Evolutionary conservation across 371 early-diverging fungal genomes (phyloP), one percentile per base, ranked within the genome.

Genomic region (Rhizopus delemar): DNA sequence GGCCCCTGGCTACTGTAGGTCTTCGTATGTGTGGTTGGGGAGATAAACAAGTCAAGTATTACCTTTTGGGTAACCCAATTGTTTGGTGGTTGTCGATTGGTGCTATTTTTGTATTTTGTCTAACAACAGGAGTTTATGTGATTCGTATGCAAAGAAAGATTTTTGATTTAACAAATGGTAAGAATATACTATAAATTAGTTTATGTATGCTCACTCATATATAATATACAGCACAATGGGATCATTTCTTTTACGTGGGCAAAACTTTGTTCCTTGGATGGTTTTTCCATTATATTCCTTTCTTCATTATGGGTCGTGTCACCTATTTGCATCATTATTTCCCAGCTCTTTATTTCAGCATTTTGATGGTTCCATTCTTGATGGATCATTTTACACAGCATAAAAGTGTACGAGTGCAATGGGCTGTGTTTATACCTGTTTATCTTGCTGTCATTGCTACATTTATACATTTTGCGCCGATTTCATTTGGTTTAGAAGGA

Each of bases 251-350:
- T 13, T 88, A 84, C 60, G 87, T 80, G 22, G 84, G 83, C 36
- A 88, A 92, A 68, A 78, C 91, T 8, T 80, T 90, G 52, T 75
- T 81, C 71, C 73, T 89, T 16, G 99, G 99, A 12, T 99, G 98
- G 98, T 76, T 90, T 59, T 77, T 99, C 57, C 99, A 99, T 73
- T 99, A 96, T 77, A 53, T 95, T 28, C 99, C 99, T 12, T 99
- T 99, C 81, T 96, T 86, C 68, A 86, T 97, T 51, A 96, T 99
- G 94, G 97, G 95, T 11, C 91, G 99, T 52, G 99, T 99, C 43
- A 92, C 93, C 0, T 98, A 97, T 65, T 79, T 98, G 46, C 99
- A 99, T 72, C 99, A 99, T 72, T 99, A 99, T 77, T 97, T 97
- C 78, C 99, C 99, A 0, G 95, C 99, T 0, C 79, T 99, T 35